Base-by-base conservation (phyloP, 192 early-diverging fungal species). In the Backusella luteola region DNA sequence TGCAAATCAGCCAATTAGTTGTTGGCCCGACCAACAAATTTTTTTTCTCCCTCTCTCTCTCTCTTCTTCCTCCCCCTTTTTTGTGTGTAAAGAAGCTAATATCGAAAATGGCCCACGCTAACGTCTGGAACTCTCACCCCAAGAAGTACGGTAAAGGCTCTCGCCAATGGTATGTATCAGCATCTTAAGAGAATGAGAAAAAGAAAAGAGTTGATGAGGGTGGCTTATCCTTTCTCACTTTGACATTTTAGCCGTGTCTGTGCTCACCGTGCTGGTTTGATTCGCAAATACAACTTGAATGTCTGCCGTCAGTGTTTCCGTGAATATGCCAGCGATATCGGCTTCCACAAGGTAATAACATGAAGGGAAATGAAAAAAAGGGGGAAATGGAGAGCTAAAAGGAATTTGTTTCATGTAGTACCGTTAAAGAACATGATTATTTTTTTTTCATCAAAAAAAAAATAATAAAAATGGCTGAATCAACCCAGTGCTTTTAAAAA, bases 241-340 rank as follows among this genome's bases (percentile, higher is more conserved):
- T 32, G 6, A 1, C 3, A 6, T 63, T 38, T 39, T 80, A 95
- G 94, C 91, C 96, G 98, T 83, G 96, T 98, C 81, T 98, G 96
- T 88, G 90, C 95, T 79, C 96, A 99, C 94, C 96, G 92, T 82
- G 98, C 98, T 81, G 98, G 98, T 93, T 94, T 99, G 84, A 98
- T 99, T 88, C 96, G 98, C 92, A 99, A 99, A 92, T 99, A 99
- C 90, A 90, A 91, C 75, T 89, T 99, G 73, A 93, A 98, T 91
- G 89, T 99, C 81, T 99, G 98, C 93, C 95, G 98, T 92, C 98
- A 99, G 88, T 98, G 96, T 93, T 99, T 99, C 96, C 96, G 98
- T 88, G 96, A 99, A 88, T 93, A 99, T 87, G 86, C 96, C 85
- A 90, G 87, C 79, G 97, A 96, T 85, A 99, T 99, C 88, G 98